Evolutionary conservation across 257 asterid species (phyloP).

Genomic region (Verbascum thapsus): DNA sequence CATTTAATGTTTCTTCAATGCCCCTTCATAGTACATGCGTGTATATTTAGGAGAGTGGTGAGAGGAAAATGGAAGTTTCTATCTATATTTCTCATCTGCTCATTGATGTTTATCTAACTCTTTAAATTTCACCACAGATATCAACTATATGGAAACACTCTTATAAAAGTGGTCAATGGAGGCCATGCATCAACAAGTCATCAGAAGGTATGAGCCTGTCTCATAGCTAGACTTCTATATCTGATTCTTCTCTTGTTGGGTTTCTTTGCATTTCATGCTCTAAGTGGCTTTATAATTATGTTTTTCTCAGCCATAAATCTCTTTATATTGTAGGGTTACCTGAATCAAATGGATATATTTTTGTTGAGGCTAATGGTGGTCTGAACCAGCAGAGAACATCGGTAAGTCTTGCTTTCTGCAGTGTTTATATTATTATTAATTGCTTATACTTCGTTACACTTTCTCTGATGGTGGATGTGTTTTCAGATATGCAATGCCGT

Average conservation of each 20-base stretch:
- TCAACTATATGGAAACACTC: conserved; percentile 92
- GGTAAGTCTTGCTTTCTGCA: conserved; percentile 42
- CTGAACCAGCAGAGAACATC: conserved; percentile 97
- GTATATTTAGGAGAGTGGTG: conserved; percentile 1
- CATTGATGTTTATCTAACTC: no score
- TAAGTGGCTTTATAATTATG: no score
- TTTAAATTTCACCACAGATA: conserved; percentile 51
- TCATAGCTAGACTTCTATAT: conserved; percentile 12
- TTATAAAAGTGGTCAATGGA: conserved; percentile 87
- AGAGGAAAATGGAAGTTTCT: conserved; percentile 12
- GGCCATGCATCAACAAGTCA: conserved; percentile 79
- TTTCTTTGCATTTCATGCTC: conserved; percentile 17
- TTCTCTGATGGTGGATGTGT: conserved; percentile 32
- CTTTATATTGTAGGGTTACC: conserved; percentile 45
- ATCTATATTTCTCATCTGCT: conserved; percentile 19
- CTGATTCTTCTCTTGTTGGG: not conserved
- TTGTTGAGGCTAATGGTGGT: conserved; percentile 95
- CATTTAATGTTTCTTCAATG: no score
- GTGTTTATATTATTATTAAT: conserved; percentile 2
- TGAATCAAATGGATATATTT: conserved; percentile 59
- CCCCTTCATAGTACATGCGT: not conserved
- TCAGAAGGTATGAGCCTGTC: conserved; percentile 57
- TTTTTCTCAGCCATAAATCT: conserved; percentile 12
- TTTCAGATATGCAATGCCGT: conserved; percentile 98
- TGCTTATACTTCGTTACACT: conserved; percentile 8